Base-by-base conservation (phyloP, 2,329 filamentous ascomycete genomes). In the Aspergillus carbonarius region DNA sequence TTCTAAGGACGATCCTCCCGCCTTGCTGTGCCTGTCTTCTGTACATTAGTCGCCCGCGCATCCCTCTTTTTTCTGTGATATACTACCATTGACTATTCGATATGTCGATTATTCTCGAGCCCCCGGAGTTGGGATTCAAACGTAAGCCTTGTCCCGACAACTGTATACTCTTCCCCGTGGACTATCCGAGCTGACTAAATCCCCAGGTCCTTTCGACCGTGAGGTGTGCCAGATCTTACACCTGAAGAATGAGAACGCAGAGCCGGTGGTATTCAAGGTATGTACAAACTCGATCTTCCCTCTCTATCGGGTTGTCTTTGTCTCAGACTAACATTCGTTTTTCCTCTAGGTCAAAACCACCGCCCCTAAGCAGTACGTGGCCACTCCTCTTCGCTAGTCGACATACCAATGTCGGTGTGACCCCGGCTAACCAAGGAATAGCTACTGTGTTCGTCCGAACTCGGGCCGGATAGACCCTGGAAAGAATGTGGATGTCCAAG, bases 391-490 rank as follows among this genome's bases (percentile, higher is more conserved):
- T 52, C 27, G 56, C 59, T 40, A 55, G 9, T 32, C 27, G 13
- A 50, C 34, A 30, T 52, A 48, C 13, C 37, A 32, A 23, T 47
- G 12, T 17, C 20, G 20, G 17, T 54, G 23, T 47, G 42, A 27
- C 47, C 34, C 60, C 64, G 58, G 63, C 67, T 68, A 62, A 70
- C 71, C 12, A 30, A 53, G 30, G 10, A 50, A 64, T 70, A 97
- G 93, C 83, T 99, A 99, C 81, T 98, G 95, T 76, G 93, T 98
- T 59, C 88, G 95, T 70, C 93, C 95, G 58, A 98, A 99, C 82
- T 96, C 93, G 54, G 95, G 95, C 70, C 90, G 93, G 75, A 95
- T 99, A 76, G 93, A 96, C 74, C 88, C 93, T 39, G 91, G 92
- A 68, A 86, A 90, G 76, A 85, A 90, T 76, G 93, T 99, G 66